These are phyloP conservation scores for Magnolia changhungtana DNA, from an alignment of 164 flowering plant species.

Conservation along the genomic window DNA sequence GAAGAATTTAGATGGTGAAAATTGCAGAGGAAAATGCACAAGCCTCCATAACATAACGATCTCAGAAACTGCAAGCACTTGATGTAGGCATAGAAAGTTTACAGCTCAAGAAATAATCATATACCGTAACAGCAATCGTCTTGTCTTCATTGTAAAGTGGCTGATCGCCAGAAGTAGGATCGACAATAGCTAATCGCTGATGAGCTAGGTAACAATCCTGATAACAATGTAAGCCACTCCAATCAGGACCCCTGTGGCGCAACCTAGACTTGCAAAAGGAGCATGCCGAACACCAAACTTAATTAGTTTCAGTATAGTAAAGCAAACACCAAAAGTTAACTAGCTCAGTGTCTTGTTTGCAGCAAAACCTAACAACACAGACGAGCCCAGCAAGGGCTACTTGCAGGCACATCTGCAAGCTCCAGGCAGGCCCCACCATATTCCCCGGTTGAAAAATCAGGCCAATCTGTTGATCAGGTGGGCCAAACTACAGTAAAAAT, in stretches of 20 bases:
- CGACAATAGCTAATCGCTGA: slow-evolving; percentile 84
- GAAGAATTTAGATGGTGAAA: neutral
- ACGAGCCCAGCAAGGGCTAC: neutral
- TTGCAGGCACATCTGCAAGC: neutral
- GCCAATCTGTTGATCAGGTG: no score
- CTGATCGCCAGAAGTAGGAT: slow-evolving; percentile 95
- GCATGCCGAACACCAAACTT: neutral
- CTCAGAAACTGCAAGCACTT: neutral
- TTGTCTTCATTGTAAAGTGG: slow-evolving; percentile 92
- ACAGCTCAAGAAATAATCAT: neutral
- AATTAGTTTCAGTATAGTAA: neutral
- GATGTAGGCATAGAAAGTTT: neutral
- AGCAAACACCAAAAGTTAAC: neutral
- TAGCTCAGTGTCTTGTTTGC: neutral
- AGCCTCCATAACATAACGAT: slow-evolving; percentile 1
- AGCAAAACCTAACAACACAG: neutral
- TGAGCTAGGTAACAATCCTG: slow-evolving; percentile 82
- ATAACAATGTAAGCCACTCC: slow-evolving; percentile 88
- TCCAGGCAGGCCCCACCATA: no score
- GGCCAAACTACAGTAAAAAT: no score
- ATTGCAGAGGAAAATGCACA: neutral
- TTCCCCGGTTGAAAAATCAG: no score
- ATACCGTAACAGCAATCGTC: slow-evolving; percentile 79
- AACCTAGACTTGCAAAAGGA: slow-evolving; percentile 37
- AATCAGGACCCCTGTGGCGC: slow-evolving; percentile 90